Conservation (phyloP, 768 basidiomycete species). For the Termitomyces sp. region DNA sequence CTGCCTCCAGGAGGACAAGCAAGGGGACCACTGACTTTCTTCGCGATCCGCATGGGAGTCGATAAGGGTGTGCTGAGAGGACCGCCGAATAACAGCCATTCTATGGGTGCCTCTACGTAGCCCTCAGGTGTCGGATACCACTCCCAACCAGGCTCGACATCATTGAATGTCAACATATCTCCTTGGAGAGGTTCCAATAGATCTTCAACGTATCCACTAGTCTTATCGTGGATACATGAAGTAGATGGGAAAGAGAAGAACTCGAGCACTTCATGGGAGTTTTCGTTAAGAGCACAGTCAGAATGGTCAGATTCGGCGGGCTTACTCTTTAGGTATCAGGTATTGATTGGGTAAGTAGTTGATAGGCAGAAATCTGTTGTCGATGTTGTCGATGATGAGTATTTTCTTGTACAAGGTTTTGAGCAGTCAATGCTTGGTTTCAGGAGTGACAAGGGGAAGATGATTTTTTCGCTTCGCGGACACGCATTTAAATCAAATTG, state of each 20-base stretch:
- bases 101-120: not conserved
- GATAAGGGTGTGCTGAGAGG: not conserved
- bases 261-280: not conserved
- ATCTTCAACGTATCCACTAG: not conserved
- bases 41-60: not conserved
- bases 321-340: not conserved
- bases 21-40: not conserved
- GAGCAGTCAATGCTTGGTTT: not conserved
- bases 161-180: slow-evolving; percentile 1
- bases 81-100: slow-evolving; percentile 5
- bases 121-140: not conserved
- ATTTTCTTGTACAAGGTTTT: not conserved
- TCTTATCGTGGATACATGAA: not conserved
- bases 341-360: not conserved
- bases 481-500: not conserved
- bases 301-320: not conserved
- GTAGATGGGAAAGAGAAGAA: not conserved
- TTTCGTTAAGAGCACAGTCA: not conserved
- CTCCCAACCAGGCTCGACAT: not conserved
- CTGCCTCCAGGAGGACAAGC: slow-evolving; percentile 1
- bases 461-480: not conserved
- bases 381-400: not conserved
- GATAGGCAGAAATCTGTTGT: no score
- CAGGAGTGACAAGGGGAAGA: not conserved
- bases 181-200: slow-evolving; percentile 4